Conservation (phyloP, 2,329 filamentous ascomycete genomes). For the Fusarium penzigii region DNA sequence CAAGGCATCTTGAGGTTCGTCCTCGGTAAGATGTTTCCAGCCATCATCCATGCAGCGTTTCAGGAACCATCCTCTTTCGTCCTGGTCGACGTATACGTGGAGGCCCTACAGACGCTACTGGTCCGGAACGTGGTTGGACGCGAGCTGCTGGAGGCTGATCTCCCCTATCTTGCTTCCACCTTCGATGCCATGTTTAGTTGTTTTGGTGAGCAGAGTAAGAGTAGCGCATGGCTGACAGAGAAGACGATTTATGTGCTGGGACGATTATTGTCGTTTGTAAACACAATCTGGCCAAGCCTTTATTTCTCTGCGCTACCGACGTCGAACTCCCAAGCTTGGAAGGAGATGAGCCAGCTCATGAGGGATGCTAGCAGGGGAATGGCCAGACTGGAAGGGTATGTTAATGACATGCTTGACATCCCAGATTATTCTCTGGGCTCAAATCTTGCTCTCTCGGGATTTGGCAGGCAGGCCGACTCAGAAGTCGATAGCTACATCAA, state of each 20-base stretch:
- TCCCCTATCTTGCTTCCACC: conserved; percentile 35
- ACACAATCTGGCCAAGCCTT: conserved; percentile 34
- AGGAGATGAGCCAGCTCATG: conserved; percentile 17
- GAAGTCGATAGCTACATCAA: conserved; percentile 33
- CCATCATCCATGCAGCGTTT: conserved; percentile 45
- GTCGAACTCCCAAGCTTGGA: conserved; percentile 16
- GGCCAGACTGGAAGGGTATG: conserved; percentile 16
- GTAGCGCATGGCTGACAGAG: conserved; percentile 16
- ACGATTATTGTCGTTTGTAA: conserved; percentile 31
- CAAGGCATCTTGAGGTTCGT: conserved; percentile 47
- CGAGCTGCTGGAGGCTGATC: conserved; percentile 37
- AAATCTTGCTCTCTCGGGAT: conserved; percentile 23
- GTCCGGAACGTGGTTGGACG: conserved; percentile 36
- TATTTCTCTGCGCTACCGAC: conserved; percentile 18
- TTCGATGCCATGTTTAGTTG: conserved; percentile 34
- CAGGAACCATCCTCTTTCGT: conserved; percentile 42
- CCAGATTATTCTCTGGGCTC: conserved; percentile 17
- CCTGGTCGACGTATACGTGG: conserved; percentile 52
- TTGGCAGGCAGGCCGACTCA: conserved; percentile 3
- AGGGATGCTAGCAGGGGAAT: conserved; percentile 17
- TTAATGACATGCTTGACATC: conserved; percentile 19
- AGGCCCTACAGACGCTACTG: conserved; percentile 43
- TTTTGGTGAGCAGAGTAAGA: conserved; percentile 27
- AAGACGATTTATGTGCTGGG: conserved; percentile 31
- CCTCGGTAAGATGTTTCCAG: conserved; percentile 54